phyloP scores from a whole-genome alignment of 2,329 filamentous ascomycete genomes.

The Plenodomus lindquistii region DNA sequence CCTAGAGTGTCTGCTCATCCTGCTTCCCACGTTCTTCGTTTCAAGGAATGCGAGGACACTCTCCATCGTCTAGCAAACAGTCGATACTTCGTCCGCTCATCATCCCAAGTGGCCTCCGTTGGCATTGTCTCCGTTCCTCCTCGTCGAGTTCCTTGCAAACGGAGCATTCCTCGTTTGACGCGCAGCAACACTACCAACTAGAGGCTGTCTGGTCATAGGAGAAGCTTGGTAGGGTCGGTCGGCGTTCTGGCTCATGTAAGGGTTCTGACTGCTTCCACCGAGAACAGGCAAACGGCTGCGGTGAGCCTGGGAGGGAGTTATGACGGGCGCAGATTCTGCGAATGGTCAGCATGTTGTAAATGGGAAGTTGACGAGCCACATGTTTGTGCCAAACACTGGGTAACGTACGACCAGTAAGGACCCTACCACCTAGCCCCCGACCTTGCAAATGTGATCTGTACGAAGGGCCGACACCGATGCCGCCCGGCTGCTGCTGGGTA shows the following conservation, averaged over 20 bases:
- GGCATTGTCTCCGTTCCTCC: neutral
- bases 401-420: constrained; percentile 27
- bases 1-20: too few species aligned
- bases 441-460: constrained; percentile 28
- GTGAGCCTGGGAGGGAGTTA: constrained; percentile 34
- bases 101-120: neutral
- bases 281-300: constrained; percentile 36
- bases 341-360: constrained; percentile 6
- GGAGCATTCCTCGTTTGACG: neutral
- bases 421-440: constrained; percentile 15
- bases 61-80: too few species aligned
- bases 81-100: neutral
- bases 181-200: constrained; percentile 9
- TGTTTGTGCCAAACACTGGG: too few species aligned
- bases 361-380: too few species aligned
- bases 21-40: too few species aligned
- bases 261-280: constrained; percentile 30
- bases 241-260: constrained; percentile 18
- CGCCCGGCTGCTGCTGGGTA: constrained; percentile 22
- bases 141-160: neutral
- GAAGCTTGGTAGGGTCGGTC: constrained; percentile 33
- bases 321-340: constrained; percentile 26
- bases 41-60: too few species aligned
- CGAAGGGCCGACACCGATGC: constrained; percentile 18
- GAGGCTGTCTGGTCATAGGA: constrained; percentile 38